phyloP scores from a whole-genome alignment of 495 filamentous ascomycete species.

The Pyronema domesticum region DNA sequence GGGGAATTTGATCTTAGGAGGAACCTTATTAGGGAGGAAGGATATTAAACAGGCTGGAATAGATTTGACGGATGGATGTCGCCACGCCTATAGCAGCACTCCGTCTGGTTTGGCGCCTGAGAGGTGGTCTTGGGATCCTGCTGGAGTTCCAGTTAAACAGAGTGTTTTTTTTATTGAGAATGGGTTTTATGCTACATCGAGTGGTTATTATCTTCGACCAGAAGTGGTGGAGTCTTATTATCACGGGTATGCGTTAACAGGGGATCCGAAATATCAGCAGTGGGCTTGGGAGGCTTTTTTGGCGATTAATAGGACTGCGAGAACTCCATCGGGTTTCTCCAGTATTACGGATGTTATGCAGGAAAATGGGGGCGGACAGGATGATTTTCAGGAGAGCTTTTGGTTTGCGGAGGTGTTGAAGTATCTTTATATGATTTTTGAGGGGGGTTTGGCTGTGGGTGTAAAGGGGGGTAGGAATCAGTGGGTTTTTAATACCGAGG shows the following conservation, averaged over 20 bases:
- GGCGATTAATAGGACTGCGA: constrained; percentile 46
- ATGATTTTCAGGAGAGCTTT: constrained; percentile 72
- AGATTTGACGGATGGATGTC: constrained; percentile 52
- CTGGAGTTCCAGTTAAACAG: constrained; percentile 34
- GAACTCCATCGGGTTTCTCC: constrained; percentile 45
- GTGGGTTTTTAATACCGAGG: constrained; percentile 76
- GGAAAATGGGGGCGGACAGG: constrained; percentile 39
- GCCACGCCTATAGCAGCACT: constrained; percentile 52
- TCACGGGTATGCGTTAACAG: constrained; percentile 68
- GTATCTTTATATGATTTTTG: constrained; percentile 58
- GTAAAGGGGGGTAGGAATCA: constrained; percentile 36
- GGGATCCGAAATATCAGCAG: constrained; percentile 51
- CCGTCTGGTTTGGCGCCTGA: constrained; percentile 66
- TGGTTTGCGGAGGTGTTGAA: constrained; percentile 83
- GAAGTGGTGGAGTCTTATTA: constrained; percentile 81
- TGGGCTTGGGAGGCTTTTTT: constrained; percentile 75
- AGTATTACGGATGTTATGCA: constrained; percentile 49
- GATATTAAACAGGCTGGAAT: constrained; percentile 61
- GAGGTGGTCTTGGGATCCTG: constrained; percentile 47
- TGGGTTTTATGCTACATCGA: constrained; percentile 57
- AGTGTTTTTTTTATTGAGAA: constrained; percentile 40
- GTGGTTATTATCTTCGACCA: constrained; percentile 52
- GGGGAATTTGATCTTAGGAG: constrained; percentile 78
- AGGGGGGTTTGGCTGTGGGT: constrained; percentile 42
- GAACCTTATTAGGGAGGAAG: constrained; percentile 42